A percentile compares a stretch with the other conserved stretches of the same genome.
Evolutionary conservation across 768 basidiomycete species (phyloP).

Genomic region (Termitomyces sp.): DNA sequence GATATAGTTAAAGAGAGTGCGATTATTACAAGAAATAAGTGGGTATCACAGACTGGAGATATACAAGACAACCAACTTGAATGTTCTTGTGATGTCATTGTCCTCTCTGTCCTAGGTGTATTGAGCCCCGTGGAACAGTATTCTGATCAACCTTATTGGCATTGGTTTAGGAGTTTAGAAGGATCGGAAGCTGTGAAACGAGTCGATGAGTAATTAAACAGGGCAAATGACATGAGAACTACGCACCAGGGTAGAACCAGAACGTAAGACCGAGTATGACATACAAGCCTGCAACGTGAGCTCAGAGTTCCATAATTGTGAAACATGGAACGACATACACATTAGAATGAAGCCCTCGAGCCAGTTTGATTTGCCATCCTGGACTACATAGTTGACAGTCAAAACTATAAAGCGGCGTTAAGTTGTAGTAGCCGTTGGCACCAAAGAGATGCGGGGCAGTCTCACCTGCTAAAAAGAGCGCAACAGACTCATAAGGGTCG

Average conservation of each 20-base stretch:
- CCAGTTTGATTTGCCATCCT: constrained; percentile 88
- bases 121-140: too few species aligned
- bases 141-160: constrained; percentile 3
- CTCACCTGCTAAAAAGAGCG: constrained; percentile 41
- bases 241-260: constrained; percentile 52
- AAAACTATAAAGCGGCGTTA: constrained; percentile 39
- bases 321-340: constrained; percentile 33
- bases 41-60: too few species aligned
- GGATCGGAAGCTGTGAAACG: constrained; percentile 22
- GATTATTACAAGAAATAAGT: neutral
- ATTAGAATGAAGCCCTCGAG: constrained; percentile 76
- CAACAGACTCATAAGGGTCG: constrained; percentile 82
- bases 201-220: neutral
- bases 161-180: constrained; percentile 21
- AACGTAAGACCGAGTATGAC: constrained; percentile 65
- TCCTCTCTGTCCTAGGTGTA: too few species aligned
- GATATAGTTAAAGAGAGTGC: neutral
- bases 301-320: neutral
- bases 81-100: too few species aligned
- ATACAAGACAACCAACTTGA: too few species aligned
- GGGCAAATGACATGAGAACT: neutral
- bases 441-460: neutral
- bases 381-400: constrained; percentile 80
- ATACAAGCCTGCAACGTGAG: constrained; percentile 45
- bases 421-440: neutral